Base-by-base conservation (phyloP, 2,329 filamentous ascomycete species). In the Pyrenochaeta sp. region DNA sequence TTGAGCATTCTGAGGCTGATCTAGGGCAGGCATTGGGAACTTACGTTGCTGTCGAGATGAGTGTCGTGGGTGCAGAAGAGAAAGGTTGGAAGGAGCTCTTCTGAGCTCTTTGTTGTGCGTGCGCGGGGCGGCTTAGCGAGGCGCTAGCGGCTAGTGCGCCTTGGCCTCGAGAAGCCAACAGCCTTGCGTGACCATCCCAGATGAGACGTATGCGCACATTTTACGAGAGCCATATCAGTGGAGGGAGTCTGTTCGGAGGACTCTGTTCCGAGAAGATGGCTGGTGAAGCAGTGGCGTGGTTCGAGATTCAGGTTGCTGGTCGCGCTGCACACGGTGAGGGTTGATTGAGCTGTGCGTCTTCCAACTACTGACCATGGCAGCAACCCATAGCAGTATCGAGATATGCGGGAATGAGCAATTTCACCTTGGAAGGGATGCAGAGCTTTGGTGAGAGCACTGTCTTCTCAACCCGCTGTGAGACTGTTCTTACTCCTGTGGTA, bases 21-120 rank as follows among this genome's bases (percentile, higher is more conserved):
- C 47, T 35, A 39, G 40, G 42, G 50, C 31, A 18, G 45, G 10
- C 35, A 32, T 41, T 36, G 55, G 36, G 35, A 56, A 74, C 75
- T 73, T 76, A 77, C 75, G 60, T 75, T 68, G 72, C 71, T 76
- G 70, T 75, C 61, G 72, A 77, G 75, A 77, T 77, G 71, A 76
- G 73, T 73, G 72, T 73, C 69, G 73, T 73, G 64, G 67, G 73
- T 64, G 73, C 64, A 73, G 69, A 64, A 69, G 23, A 62, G 67
- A 64, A 69, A 67, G 65, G 66, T 52, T 33, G 39, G 51, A 42
- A 52, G 54, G 49, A 62, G 63, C 57, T 62, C 56, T 50, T 44
- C 35, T 23, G 42, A 63, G 45, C 49, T 42, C 48, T 45, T 51
- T 50, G 49, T 49, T 59, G 54, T 52, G 59, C 63, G 68, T 64